Evolutionary conservation across 768 basidiomycete species (phyloP).

Genomic region (Leccinum aurantiacum): DNA sequence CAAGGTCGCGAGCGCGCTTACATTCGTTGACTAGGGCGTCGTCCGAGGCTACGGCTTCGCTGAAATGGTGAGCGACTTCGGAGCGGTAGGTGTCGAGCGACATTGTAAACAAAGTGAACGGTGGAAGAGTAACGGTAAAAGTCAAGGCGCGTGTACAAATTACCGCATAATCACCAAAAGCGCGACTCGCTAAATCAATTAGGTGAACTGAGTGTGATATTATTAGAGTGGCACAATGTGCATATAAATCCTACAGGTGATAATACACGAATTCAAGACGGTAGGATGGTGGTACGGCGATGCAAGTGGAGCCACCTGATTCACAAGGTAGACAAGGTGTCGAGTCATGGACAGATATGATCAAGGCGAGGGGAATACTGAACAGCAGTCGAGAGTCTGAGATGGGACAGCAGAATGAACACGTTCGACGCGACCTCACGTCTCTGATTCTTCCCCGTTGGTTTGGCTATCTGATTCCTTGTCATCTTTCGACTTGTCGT

Average conservation of each 20-base stretch:
- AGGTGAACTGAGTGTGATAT: constrained; percentile 10
- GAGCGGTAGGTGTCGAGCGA: constrained; percentile 20
- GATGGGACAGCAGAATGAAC: constrained; percentile 6
- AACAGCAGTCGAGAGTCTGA: constrained; percentile 13
- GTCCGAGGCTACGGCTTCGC: constrained; percentile 35
- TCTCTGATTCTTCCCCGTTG: constrained; percentile 15
- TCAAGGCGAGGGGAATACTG: constrained; percentile 23
- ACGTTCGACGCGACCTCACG: constrained; percentile 14
- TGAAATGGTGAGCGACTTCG: constrained; percentile 28
- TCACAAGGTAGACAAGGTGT: constrained; percentile 7
- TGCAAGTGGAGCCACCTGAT: constrained; percentile 18
- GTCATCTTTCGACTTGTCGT: constrained; percentile 21
- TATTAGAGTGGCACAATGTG: constrained; percentile 22
- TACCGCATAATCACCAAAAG: constrained; percentile 7
- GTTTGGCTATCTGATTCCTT: constrained; percentile 7
- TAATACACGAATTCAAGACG: constrained; percentile 29
- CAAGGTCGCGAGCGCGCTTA: constrained; percentile 27
- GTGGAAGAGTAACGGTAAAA: no score
- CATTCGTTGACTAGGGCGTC: constrained; percentile 54
- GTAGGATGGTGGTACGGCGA: constrained; percentile 25
- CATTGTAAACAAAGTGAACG: constrained; percentile 15
- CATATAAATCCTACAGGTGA: constrained; percentile 27
- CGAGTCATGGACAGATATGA: constrained; percentile 25
- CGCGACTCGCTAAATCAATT: constrained; percentile 10
- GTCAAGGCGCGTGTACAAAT: no score